phyloP scores from a whole-genome alignment of 2,329 filamentous ascomycete genomes.

The Epichloe sylvatica region DNA sequence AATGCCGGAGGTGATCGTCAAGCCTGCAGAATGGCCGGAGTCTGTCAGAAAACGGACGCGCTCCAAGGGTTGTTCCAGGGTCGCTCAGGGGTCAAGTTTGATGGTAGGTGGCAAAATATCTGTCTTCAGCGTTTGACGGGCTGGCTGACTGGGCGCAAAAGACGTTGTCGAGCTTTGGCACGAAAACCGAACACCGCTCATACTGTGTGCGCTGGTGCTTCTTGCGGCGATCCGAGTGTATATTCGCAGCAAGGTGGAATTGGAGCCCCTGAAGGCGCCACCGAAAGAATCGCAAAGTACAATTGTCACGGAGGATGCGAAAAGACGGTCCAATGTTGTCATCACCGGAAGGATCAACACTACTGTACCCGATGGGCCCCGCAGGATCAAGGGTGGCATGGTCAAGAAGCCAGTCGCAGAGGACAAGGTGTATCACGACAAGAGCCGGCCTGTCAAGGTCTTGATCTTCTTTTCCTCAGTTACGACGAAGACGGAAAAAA shows the following conservation, averaged over 20 bases:
- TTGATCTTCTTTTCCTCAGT: slow-evolving; percentile 83
- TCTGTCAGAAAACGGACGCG: not conserved
- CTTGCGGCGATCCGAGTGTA: slow-evolving; percentile 29
- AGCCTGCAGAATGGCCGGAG: not conserved
- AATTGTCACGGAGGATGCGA: not conserved
- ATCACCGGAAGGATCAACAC: slow-evolving; percentile 13
- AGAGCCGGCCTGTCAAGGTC: slow-evolving; percentile 46
- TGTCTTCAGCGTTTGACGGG: not conserved
- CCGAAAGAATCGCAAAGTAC: slow-evolving; percentile 21
- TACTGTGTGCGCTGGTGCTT: slow-evolving; percentile 24
- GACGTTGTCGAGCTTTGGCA: slow-evolving; percentile 33
- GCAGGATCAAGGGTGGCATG: slow-evolving; percentile 33
- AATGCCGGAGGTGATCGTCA: not conserved
- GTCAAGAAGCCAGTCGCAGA: slow-evolving; percentile 17
- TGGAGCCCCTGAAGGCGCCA: slow-evolving; percentile 22
- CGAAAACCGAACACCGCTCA: slow-evolving; percentile 29
- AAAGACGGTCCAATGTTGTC: not conserved
- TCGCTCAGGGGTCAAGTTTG: not conserved
- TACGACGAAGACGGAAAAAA: slow-evolving; percentile 67
- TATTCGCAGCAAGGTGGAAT: slow-evolving; percentile 23
- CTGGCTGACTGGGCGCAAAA: slow-evolving; percentile 8
- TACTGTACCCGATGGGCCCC: slow-evolving; percentile 28
- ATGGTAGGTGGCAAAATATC: slow-evolving; percentile 3
- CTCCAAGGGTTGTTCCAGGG: not conserved
- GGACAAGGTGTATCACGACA: slow-evolving; percentile 14